These are phyloP conservation scores for Vickermania spadyakhi DNA, from an alignment of 208 protist species.

Conservation along the genomic window DNA sequence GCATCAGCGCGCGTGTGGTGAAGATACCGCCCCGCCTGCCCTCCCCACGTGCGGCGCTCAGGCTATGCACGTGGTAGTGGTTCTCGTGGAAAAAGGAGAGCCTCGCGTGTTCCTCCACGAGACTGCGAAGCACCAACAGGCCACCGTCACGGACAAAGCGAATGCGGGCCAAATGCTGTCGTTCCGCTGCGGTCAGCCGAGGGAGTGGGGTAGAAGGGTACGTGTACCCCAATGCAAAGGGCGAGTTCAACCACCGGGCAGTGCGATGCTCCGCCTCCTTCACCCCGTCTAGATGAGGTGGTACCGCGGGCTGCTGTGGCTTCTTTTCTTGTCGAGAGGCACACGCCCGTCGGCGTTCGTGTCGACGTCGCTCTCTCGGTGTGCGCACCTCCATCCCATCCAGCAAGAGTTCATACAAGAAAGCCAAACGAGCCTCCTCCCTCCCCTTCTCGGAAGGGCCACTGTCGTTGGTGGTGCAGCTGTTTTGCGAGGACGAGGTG, in stretches of 20 bases:
- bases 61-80: conserved; percentile 34
- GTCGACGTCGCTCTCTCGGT: no score
- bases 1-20: neutral
- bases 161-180: conserved; percentile 20
- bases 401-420: no score
- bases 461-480: no score
- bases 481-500: no score
- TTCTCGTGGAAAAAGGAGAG: conserved; percentile 24
- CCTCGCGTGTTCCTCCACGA: conserved; percentile 40
- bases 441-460: no score
- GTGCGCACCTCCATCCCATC: no score
- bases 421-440: no score
- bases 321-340: no score
- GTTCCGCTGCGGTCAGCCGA: neutral
- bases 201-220: neutral
- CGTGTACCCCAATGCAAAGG: no score
- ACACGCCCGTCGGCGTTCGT: no score
- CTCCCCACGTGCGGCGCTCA: conserved; percentile 10
- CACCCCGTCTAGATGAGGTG: neutral
- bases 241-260: conserved; percentile 43
- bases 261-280: conserved; percentile 14
- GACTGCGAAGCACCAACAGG: conserved; percentile 23
- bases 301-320: no score
- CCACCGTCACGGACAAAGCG: conserved; percentile 44
- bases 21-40: neutral